Evolutionary conservation across 1,284 basidiomycete species (phyloP).

Genomic region (Ustilago bromivora): DNA sequence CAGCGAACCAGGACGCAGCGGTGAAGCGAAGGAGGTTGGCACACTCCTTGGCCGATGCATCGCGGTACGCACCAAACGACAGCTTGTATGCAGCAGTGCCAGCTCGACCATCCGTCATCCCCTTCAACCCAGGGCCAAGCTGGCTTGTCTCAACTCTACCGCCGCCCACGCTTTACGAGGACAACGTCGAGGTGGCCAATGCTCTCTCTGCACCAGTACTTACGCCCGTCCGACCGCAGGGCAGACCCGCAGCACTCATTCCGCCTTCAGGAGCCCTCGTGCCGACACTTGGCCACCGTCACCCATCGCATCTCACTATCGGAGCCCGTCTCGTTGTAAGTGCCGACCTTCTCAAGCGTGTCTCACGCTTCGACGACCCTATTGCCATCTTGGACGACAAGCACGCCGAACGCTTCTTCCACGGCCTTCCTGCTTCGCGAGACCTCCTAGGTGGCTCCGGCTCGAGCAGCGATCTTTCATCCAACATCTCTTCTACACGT

Average conservation of each 20-base stretch:
- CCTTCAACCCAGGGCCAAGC: conserved; percentile 60
- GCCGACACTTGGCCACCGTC: conserved; percentile 58
- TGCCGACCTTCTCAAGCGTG: conserved; percentile 52
- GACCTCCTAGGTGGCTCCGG: conserved; percentile 57
- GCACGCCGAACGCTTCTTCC: conserved; percentile 66
- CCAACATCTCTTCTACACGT: conserved; percentile 54
- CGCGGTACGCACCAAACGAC: conserved; percentile 60
- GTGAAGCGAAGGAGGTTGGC: conserved; percentile 60
- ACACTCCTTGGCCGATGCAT: conserved; percentile 57
- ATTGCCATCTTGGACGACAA: conserved; percentile 63
- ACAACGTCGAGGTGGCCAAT: conserved; percentile 51
- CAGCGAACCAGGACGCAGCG: conserved; percentile 48
- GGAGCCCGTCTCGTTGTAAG: conserved; percentile 55
- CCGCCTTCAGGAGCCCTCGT: conserved; percentile 56
- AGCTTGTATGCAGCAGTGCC: conserved; percentile 60
- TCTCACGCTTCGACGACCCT: conserved; percentile 60
- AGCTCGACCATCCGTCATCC: conserved; percentile 53
- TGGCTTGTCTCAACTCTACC: conserved; percentile 62
- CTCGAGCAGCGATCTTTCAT: conserved; percentile 52
- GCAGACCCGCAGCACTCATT: conserved; percentile 55
- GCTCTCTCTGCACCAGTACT: conserved; percentile 59
- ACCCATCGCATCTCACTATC: conserved; percentile 55
- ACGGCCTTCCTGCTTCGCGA: conserved; percentile 61
- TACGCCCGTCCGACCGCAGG: conserved; percentile 61
- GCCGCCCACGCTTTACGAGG: conserved; percentile 48